phyloP scores from a whole-genome alignment of 1,139 yeast genomes.

The Taphrina pruni region DNA sequence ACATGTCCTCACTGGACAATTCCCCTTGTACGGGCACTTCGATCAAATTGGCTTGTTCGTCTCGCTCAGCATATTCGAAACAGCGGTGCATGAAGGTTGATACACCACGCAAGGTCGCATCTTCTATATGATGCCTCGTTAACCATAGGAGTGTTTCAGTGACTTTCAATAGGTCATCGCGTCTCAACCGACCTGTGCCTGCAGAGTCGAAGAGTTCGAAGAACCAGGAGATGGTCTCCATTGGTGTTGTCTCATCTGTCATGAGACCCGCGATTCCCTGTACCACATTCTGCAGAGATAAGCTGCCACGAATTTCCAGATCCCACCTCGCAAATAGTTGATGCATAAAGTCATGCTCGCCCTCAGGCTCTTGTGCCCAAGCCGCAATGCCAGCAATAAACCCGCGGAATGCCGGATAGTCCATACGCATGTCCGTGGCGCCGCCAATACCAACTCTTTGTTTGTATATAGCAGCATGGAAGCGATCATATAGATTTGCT shows the following conservation, averaged over 20 bases:
- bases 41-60: slow-evolving; percentile 19
- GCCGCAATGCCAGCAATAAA: slow-evolving; percentile 83
- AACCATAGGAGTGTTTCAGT: slow-evolving; percentile 85
- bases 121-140: slow-evolving; percentile 62
- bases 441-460: slow-evolving; percentile 73
- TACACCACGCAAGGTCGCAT: slow-evolving; percentile 74
- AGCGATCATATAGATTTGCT: slow-evolving; percentile 80
- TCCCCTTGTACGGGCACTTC: slow-evolving; percentile 4
- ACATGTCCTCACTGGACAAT: slow-evolving; percentile 58
- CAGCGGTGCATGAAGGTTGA: slow-evolving; percentile 85
- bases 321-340: slow-evolving; percentile 79
- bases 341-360: slow-evolving; percentile 60
- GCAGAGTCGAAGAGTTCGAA: slow-evolving; percentile 73
- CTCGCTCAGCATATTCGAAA: slow-evolving; percentile 73
- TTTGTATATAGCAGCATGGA: slow-evolving; percentile 77
- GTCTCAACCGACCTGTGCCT: slow-evolving; percentile 67
- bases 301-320: slow-evolving; percentile 58
- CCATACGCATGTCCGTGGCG: slow-evolving; percentile 65
- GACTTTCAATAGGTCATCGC: slow-evolving; percentile 79
- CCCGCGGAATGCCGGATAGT: slow-evolving; percentile 68
- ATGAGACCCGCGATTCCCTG: slow-evolving; percentile 72
- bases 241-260: slow-evolving; percentile 66
- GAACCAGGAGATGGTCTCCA: slow-evolving; percentile 79
- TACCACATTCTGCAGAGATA: slow-evolving; percentile 72
- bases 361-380: slow-evolving; percentile 56